Percentiles rank a stretch among this genome's conserved stretches.
These are phyloP conservation scores for Hapsidospora chrysogenum DNA, from an alignment of 495 filamentous ascomycete species.

Conservation along the genomic window DNA sequence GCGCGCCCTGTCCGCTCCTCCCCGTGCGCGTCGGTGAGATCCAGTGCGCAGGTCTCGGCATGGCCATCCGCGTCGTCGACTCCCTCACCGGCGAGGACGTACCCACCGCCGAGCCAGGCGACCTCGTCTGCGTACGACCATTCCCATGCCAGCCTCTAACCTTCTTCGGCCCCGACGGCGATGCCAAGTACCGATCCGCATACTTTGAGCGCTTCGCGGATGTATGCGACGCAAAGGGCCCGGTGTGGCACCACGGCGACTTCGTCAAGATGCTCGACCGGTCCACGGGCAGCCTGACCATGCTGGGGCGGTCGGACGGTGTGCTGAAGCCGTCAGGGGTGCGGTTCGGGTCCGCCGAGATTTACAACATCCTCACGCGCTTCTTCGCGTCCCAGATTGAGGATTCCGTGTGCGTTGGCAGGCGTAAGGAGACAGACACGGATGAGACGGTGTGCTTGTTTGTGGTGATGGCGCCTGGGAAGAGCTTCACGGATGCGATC, in stretches of 20 bases:
- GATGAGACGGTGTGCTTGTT: constrained; percentile 85
- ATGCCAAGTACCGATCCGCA: constrained; percentile 54
- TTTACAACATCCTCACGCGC: constrained; percentile 77
- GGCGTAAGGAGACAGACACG: constrained; percentile 49
- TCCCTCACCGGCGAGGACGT: constrained; percentile 32
- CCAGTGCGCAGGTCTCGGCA: constrained; percentile 77
- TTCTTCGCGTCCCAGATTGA: constrained; percentile 63
- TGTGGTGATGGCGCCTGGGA: constrained; percentile 48
- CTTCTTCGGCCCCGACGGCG: constrained; percentile 67
- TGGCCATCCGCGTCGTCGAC: constrained; percentile 72
- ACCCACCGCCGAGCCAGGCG: constrained; percentile 55
- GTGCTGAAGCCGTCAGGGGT: constrained; percentile 67
- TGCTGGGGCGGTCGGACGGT: constrained; percentile 70
- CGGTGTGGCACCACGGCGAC: constrained; percentile 89
- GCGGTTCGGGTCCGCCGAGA: constrained; percentile 67
- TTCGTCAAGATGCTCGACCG: constrained; percentile 60
- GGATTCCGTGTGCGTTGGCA: constrained; percentile 73
- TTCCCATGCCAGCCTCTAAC: constrained; percentile 83
- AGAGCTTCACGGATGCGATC: constrained; percentile 32
- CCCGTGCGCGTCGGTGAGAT: constrained; percentile 82
- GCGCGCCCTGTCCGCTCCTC: constrained; percentile 67
- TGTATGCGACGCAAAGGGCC: constrained; percentile 1
- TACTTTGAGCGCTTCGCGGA: constrained; percentile 71
- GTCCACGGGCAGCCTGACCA: constrained; percentile 56
- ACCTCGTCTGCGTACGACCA: constrained; percentile 71